Conservation (phyloP, 257 asterid species). For the Solanum arcanum region DNA sequence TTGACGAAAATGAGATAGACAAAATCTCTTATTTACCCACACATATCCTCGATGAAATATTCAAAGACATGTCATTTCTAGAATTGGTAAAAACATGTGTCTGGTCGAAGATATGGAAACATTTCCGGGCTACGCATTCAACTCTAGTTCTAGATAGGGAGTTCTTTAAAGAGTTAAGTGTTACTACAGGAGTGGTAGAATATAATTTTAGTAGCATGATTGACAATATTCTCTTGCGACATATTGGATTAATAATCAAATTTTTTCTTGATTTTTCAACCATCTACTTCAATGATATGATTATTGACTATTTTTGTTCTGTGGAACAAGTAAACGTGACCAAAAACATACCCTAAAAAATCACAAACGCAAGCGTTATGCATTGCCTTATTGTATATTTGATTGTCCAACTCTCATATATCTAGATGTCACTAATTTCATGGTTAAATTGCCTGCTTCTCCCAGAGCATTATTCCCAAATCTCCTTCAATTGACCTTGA, state of each 20-base stretch:
- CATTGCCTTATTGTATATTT: too few relatives aligned
- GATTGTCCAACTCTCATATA: too few relatives aligned
- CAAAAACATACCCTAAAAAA: too few relatives aligned
- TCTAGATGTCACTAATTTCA: too few relatives aligned
- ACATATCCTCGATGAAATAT: background rate
- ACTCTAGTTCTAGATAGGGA: background rate
- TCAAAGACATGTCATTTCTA: background rate
- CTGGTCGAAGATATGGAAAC: background rate
- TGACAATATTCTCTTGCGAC: background rate
- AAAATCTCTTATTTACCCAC: too few relatives aligned
- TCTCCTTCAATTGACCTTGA: background rate
- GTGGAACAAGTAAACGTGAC: too few relatives aligned
- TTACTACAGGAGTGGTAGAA: background rate
- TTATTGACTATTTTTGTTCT: background rate
- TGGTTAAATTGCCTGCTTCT: background rate
- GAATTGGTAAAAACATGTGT: background rate
- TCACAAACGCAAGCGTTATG: too few relatives aligned
- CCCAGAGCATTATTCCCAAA: background rate
- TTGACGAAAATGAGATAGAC: too few relatives aligned
- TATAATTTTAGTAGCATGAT: background rate
- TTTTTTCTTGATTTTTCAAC: background rate
- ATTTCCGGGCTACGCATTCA: background rate
- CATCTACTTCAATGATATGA: background rate
- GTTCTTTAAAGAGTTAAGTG: background rate
- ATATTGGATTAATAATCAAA: background rate